Base-by-base conservation (phyloP, 2,329 filamentous ascomycete genomes). In the Paecilomyces niveus region DNA sequence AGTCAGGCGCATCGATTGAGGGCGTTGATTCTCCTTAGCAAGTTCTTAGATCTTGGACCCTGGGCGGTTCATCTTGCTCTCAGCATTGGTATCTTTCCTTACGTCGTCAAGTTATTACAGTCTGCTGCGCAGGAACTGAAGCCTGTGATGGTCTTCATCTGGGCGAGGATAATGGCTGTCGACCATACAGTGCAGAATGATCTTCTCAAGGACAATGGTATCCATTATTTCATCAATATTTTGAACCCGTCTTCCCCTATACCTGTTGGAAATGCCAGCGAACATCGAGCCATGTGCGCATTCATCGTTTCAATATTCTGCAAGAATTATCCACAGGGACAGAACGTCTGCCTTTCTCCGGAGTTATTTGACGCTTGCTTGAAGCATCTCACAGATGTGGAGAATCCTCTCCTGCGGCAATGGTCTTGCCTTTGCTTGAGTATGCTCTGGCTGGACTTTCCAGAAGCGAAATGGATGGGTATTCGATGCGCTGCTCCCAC, bases 121-220 rank as follows among this genome's bases (percentile, higher is more conserved):
- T 97, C 94, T 3, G 93, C 95, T 53, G 94, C 94, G 0, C 85
- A 91, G 53, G 94, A 99, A 73, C 78, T 99, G 61, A 97, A 97
- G 70, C 93, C 94, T 0, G 92, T 97, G 60, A 97, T 99, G 94
- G 92, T 99, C 4, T 99, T 97, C 74, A 99, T 99, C 62, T 99
- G 94, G 94, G 92, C 94, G 5, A 85, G 94, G 54, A 91, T 99
- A 51, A 85, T 99, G 63, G 94, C 94, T 7, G 94, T 99, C 5
- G 94, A 99, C 69, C 87, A 94, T 60, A 90, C 90, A 1, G 97
- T 94, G 69, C 94, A 99, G 73, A 87, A 88, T 62, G 94, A 99
- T 72, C 80, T 99, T 11, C 85, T 97, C 66, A 97, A 97, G 75
- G 94, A 99, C 70, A 96, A 92, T 67, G 94, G 94, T 6, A 97